Percentiles rank a stretch among this genome's conserved stretches.
These are phyloP conservation scores for Trichoderma sp. DNA, from an alignment of 2,329 filamentous ascomycete species.

Conservation along the genomic window DNA sequence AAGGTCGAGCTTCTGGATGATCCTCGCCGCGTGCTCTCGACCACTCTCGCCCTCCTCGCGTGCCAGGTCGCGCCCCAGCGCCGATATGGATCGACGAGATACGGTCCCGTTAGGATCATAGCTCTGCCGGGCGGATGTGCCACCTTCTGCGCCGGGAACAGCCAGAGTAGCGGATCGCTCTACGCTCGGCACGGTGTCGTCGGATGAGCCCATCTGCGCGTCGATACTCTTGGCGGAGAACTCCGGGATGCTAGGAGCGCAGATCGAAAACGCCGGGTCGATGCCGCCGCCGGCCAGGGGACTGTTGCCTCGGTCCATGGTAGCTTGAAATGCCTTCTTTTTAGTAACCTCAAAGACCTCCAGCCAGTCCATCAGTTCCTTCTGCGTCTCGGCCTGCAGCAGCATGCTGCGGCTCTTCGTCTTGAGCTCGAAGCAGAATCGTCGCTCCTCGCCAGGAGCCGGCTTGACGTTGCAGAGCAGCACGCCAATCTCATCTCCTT, in stretches of 20 bases:
- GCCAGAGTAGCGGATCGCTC: constrained; percentile 69
- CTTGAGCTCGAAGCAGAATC: constrained; percentile 98
- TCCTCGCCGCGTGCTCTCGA: constrained; percentile 79
- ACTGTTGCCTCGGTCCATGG: constrained; percentile 54
- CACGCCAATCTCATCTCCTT: constrained; percentile 95
- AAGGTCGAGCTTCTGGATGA: constrained; percentile 91
- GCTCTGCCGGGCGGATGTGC: constrained; percentile 63
- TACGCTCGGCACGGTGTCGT: constrained; percentile 51
- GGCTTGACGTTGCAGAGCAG: constrained; percentile 90
- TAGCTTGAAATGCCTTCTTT: constrained; percentile 82
- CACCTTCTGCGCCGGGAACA: constrained; percentile 60
- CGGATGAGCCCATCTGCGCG: constrained; percentile 61
- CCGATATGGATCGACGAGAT: constrained; percentile 60
- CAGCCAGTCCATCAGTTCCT: constrained; percentile 92
- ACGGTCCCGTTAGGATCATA: constrained; percentile 64
- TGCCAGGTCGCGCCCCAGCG: constrained; percentile 50
- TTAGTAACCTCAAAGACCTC: constrained; percentile 92
- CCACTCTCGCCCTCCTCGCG: constrained; percentile 73
- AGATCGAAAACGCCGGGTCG: constrained; percentile 88
- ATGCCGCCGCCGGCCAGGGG: constrained; percentile 53
- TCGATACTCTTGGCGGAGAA: constrained; percentile 82
- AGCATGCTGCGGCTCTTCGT: constrained; percentile 91
- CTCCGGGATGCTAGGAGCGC: constrained; percentile 81
- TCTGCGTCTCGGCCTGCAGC: constrained; percentile 89
- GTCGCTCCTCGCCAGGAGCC: constrained; percentile 85